These are phyloP conservation scores for Ceratocystis cubensis DNA, from an alignment of 2,329 filamentous ascomycete genomes.

Conservation along the genomic window DNA sequence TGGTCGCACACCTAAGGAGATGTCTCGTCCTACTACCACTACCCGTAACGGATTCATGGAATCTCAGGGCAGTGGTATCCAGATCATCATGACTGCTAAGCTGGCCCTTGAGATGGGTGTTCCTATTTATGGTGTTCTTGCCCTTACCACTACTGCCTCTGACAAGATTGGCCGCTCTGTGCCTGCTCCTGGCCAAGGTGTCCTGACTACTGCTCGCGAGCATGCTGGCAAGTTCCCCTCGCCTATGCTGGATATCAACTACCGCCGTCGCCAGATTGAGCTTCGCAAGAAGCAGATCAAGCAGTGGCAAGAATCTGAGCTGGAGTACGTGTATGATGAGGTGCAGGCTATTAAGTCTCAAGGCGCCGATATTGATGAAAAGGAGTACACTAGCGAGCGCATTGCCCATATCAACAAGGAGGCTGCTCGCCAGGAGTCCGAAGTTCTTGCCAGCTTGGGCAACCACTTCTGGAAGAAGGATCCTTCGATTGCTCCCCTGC, in stretches of 20 bases:
- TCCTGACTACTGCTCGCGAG: constrained; percentile 89
- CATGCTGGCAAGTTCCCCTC: constrained; percentile 84
- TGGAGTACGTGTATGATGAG: constrained; percentile 87
- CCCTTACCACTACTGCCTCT: constrained; percentile 86
- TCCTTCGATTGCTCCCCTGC: constrained; percentile 81
- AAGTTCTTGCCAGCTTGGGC: constrained; percentile 80
- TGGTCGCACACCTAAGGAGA: constrained; percentile 87
- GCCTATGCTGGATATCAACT: constrained; percentile 92
- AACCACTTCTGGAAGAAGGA: constrained; percentile 99
- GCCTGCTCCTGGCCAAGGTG: constrained; percentile 90
- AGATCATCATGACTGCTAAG: constrained; percentile 95
- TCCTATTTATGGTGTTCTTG: constrained; percentile 89
- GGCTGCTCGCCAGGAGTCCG: constrained; percentile 80
- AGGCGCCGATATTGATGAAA: constrained; percentile 59
- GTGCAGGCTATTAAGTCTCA: constrained; percentile 80
- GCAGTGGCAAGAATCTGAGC: constrained; percentile 89
- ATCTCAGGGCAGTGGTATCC: constrained; percentile 94
- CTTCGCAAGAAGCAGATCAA: constrained; percentile 88
- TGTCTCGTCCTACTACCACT: constrained; percentile 95
- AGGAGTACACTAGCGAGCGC: constrained; percentile 76
- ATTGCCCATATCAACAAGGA: constrained; percentile 74
- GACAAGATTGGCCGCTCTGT: constrained; percentile 99
- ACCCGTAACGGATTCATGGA: constrained; percentile 99
- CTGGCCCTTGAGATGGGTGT: constrained; percentile 97
- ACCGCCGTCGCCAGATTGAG: constrained; percentile 88